Evolutionary conservation across 2,329 filamentous ascomycete genomes (phyloP).

Genomic region (Fusarium virguliforme): DNA sequence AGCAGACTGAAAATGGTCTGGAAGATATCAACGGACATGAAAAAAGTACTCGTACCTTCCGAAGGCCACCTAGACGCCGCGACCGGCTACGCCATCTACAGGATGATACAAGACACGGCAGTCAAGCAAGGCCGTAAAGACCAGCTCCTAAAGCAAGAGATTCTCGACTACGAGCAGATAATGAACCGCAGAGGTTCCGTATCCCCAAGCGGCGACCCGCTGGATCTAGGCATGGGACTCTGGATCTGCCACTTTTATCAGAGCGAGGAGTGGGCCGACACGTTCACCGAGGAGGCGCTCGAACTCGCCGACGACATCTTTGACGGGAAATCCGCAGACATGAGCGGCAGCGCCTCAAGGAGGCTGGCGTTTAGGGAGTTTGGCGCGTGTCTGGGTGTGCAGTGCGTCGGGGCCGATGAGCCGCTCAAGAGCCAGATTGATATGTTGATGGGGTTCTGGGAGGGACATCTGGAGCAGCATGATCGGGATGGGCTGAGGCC

Average conservation of each 20-base stretch:
- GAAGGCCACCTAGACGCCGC: constrained; percentile 72
- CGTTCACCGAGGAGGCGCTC: constrained; percentile 55
- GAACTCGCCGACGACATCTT: constrained; percentile 48
- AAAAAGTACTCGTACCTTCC: constrained; percentile 62
- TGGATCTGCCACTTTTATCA: constrained; percentile 70
- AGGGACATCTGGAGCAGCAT: constrained; percentile 54
- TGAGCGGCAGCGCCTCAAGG: constrained; percentile 45
- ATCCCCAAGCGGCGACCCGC: constrained; percentile 63
- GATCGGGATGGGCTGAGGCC: constrained; percentile 62
- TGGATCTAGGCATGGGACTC: constrained; percentile 74
- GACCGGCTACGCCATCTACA: constrained; percentile 68
- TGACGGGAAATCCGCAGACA: constrained; percentile 32
- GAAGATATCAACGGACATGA: constrained; percentile 69
- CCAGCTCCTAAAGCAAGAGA: constrained; percentile 62
- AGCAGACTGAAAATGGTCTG: constrained; percentile 63
- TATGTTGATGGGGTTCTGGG: constrained; percentile 56
- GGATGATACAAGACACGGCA: constrained; percentile 63
- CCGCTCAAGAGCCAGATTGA: constrained; percentile 49
- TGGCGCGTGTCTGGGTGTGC: constrained; percentile 67
- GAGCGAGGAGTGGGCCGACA: constrained; percentile 65
- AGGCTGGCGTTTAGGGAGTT: constrained; percentile 71
- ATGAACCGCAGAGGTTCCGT: constrained; percentile 63
- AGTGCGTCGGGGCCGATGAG: constrained; percentile 56
- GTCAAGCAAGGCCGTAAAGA: constrained; percentile 47
- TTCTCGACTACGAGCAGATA: constrained; percentile 67